phyloP scores from a whole-genome alignment of 2,329 filamentous ascomycete species.

The Epicoccum sorghinum region DNA sequence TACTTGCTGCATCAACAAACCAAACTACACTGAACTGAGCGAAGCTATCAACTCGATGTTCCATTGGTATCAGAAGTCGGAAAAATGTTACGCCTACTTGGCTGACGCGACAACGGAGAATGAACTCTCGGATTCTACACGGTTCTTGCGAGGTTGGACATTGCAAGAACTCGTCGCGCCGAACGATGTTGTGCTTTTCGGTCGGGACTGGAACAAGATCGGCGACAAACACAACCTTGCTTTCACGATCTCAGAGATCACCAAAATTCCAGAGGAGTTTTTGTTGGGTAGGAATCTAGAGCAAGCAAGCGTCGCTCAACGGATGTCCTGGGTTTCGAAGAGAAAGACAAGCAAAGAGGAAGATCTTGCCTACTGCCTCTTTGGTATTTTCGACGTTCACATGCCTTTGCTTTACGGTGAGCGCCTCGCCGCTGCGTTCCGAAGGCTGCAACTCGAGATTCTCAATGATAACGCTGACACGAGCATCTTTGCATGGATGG shows the following conservation, averaged over 20 bases:
- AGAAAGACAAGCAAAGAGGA: constrained; percentile 21
- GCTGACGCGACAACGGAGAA: neutral
- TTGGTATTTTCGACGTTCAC: constrained; percentile 24
- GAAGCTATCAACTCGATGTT: too few species aligned
- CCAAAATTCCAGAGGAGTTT: constrained; percentile 15
- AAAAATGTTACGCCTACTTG: constrained; percentile 1
- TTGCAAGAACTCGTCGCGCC: neutral
- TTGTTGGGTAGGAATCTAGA: constrained; percentile 13
- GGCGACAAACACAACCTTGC: neutral
- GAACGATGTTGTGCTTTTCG: neutral
- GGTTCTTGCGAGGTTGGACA: constrained; percentile 13
- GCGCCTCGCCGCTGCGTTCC: constrained; percentile 1
- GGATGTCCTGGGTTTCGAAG: constrained; percentile 21
- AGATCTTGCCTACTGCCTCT: constrained; percentile 23
- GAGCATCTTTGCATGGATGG: neutral
- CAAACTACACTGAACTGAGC: neutral
- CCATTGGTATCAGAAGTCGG: neutral
- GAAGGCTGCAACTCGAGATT: neutral
- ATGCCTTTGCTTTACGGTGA: constrained; percentile 19
- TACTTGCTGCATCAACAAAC: constrained; percentile 7
- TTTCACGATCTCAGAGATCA: constrained; percentile 17
- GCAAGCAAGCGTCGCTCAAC: constrained; percentile 8
- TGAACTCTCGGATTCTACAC: neutral
- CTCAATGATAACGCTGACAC: neutral
- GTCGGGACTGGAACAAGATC: neutral